phyloP scores from a whole-genome alignment of 2,329 filamentous ascomycete species.

The Colletotrichum endophyticum region DNA sequence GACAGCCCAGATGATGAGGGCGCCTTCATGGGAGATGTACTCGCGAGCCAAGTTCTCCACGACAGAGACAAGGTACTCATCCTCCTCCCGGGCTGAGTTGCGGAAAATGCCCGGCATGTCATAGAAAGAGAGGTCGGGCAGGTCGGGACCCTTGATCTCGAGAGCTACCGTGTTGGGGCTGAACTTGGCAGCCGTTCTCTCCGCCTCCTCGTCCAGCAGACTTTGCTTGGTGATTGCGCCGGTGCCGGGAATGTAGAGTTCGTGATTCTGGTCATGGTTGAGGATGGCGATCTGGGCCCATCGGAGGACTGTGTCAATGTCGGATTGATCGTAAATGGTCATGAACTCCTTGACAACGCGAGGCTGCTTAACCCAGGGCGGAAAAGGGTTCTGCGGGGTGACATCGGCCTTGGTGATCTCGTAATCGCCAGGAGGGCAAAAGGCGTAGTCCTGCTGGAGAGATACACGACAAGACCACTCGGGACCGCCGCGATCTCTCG shows the following conservation, averaged over 20 bases:
- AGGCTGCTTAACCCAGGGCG: conserved; percentile 65
- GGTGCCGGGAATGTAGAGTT: conserved; percentile 59
- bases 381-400: conserved; percentile 59
- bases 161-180: conserved; percentile 83
- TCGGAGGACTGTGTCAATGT: conserved; percentile 71
- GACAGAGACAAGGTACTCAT: conserved; percentile 73
- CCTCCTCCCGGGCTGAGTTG: conserved; percentile 65
- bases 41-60: conserved; percentile 73
- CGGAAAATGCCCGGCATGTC: conserved; percentile 86
- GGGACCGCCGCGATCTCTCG: conserved; percentile 8
- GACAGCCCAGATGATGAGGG: conserved; percentile 78
- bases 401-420: conserved; percentile 50
- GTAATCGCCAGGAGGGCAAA: conserved; percentile 43
- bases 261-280: conserved; percentile 63
- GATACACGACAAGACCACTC: conserved; percentile 74
- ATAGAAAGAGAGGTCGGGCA: conserved; percentile 81
- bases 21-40: conserved; percentile 72
- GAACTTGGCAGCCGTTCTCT: conserved; percentile 66
- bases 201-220: conserved; percentile 38
- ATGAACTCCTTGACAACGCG: conserved; percentile 64
- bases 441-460: conserved; percentile 69
- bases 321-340: conserved; percentile 61
- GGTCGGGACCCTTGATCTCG: conserved; percentile 72
- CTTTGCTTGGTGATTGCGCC: conserved; percentile 43
- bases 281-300: conserved; percentile 81